Percentiles rank a stretch among this genome's conserved stretches.
phyloP scores from a whole-genome alignment of 1,139 yeast species.

The Debaryomyces subglobosus region DNA sequence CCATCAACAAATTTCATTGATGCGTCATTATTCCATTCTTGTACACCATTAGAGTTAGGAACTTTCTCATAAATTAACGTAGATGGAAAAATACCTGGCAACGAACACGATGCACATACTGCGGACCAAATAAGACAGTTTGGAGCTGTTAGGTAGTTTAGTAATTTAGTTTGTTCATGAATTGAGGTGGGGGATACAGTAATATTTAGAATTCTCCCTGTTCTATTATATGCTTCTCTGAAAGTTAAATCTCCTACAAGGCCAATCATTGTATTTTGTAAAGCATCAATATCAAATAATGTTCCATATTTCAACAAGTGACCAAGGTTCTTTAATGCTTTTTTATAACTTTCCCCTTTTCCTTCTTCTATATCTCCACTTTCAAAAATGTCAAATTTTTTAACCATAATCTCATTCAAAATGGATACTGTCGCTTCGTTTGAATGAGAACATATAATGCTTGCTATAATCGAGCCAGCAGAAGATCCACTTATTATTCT shows the following conservation, averaged over 20 bases:
- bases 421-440: conserved; percentile 70
- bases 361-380: conserved; percentile 18
- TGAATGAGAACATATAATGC: conserved; percentile 79
- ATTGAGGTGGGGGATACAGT: conserved; percentile 62
- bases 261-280: conserved; percentile 71
- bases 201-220: conserved; percentile 59
- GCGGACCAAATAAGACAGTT: conserved; percentile 73
- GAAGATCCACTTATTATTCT: conserved; percentile 93
- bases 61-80: conserved; percentile 85
- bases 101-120: conserved; percentile 93
- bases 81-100: conserved; percentile 90
- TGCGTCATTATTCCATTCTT: conserved; percentile 81
- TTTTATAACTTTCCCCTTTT: conserved; percentile 44
- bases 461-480: conserved; percentile 94
- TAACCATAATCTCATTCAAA: conserved; percentile 54
- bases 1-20: conserved; percentile 91
- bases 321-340: conserved; percentile 35
- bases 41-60: conserved; percentile 64
- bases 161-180: conserved; percentile 58
- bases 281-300: conserved; percentile 77
- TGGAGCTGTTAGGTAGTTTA: conserved; percentile 53
- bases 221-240: conserved; percentile 60
- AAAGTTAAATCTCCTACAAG: conserved; percentile 89
- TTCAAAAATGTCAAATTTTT: conserved; percentile 73
- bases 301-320: conserved; percentile 81